Evolutionary conservation across 2,329 filamentous ascomycete species (phyloP).

Genomic region (Trichoderma simmonsii): DNA sequence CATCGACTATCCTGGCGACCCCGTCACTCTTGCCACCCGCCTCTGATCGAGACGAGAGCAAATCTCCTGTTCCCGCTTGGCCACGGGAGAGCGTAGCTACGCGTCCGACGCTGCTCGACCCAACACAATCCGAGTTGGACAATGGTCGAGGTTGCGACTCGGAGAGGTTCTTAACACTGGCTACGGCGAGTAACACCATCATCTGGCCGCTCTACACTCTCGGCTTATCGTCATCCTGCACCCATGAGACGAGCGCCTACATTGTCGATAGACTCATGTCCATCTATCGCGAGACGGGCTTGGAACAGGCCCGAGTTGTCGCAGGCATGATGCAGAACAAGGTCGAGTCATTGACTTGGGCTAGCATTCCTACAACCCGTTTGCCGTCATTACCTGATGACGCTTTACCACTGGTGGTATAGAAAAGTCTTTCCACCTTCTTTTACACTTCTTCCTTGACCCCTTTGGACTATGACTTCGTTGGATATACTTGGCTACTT

Average conservation of each 20-base stretch:
- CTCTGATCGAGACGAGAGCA: neutral
- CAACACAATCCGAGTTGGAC: slow-evolving; percentile 31
- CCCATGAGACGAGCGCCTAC: slow-evolving; percentile 40
- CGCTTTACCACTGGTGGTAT: slow-evolving; percentile 30
- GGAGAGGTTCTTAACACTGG: slow-evolving; percentile 47
- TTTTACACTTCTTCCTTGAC: neutral
- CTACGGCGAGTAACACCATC: slow-evolving; percentile 46
- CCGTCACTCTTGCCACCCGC: slow-evolving; percentile 16
- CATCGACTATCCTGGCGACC: slow-evolving; percentile 31
- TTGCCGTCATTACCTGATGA: slow-evolving; percentile 30
- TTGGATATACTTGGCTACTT: neutral
- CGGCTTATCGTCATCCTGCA: slow-evolving; percentile 46
- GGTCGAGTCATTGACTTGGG: slow-evolving; percentile 29
- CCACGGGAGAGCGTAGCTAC: slow-evolving; percentile 20
- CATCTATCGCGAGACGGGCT: slow-evolving; percentile 44
- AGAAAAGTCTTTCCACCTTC: slow-evolving; percentile 2
- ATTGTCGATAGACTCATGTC: slow-evolving; percentile 44
- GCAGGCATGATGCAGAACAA: slow-evolving; percentile 42
- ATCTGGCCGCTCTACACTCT: slow-evolving; percentile 51
- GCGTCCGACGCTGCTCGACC: slow-evolving; percentile 41
- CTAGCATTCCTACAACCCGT: slow-evolving; percentile 25
- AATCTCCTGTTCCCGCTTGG: slow-evolving; percentile 6
- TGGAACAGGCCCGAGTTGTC: slow-evolving; percentile 44
- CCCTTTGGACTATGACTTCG: neutral
- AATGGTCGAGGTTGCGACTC: slow-evolving; percentile 36